These are phyloP conservation scores for Metarhizium humberi DNA, from an alignment of 2,329 filamentous ascomycete species.

Conservation along the genomic window DNA sequence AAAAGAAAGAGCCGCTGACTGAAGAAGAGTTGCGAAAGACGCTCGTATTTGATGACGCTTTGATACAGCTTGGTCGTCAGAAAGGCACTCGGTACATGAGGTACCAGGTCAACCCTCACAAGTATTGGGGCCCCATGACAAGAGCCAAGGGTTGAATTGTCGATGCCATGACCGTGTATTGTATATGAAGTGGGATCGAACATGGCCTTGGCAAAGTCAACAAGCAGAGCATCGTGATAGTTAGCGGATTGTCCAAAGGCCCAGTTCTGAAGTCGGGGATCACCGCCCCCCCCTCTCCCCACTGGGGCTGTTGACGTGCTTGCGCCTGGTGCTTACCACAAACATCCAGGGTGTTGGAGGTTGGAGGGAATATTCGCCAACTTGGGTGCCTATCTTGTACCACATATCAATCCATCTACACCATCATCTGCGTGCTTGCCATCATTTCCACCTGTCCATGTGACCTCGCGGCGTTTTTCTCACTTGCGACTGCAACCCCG, in stretches of 20 bases:
- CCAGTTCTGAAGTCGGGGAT: not conserved
- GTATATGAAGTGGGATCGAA: not conserved
- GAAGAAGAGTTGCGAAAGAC: conserved; percentile 46
- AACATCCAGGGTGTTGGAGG: too few species aligned
- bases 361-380: not conserved
- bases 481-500: not conserved
- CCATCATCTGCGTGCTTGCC: not conserved
- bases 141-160: conserved; percentile 31
- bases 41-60: conserved; percentile 62
- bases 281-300: not conserved
- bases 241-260: not conserved
- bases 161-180: too few species aligned
- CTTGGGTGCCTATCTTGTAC: not conserved
- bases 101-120: conserved; percentile 82
- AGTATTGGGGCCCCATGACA: conserved; percentile 87
- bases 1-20: conserved; percentile 10
- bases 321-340: not conserved
- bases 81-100: conserved; percentile 61
- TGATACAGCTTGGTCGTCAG: conserved; percentile 68
- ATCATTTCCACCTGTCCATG: not conserved
- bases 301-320: not conserved
- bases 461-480: not conserved
- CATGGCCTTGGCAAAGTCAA: not conserved
- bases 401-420: not conserved
- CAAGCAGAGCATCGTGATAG: not conserved